A percentile compares a stretch with the other conserved stretches of the same genome.
Conservation (phyloP, 495 filamentous ascomycete species). For the Daldinia concentrica region DNA sequence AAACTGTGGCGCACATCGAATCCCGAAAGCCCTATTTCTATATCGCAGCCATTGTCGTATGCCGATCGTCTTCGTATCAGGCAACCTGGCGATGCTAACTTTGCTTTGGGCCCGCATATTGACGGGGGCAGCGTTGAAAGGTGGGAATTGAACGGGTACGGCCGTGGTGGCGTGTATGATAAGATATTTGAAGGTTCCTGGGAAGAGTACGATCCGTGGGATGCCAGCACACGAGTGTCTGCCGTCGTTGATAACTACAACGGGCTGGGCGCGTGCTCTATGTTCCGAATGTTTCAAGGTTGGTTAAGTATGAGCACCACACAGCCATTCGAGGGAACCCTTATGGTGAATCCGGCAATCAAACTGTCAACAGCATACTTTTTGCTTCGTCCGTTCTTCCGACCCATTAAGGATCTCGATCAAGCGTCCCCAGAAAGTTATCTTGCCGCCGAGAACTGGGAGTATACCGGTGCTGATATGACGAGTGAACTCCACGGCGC, state of each 20-base stretch:
- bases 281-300: conserved; percentile 89
- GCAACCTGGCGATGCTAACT: conserved; percentile 76
- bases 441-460: conserved; percentile 57
- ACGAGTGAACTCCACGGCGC: conserved; percentile 75
- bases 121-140: conserved; percentile 87
- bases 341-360: conserved; percentile 84
- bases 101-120: conserved; percentile 86
- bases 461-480: conserved; percentile 59
- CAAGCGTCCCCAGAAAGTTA: conserved; percentile 40
- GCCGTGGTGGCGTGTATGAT: conserved; percentile 72
- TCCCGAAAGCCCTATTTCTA: conserved; percentile 66
- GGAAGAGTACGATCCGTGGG: conserved; percentile 86
- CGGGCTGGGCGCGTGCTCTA: conserved; percentile 81
- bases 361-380: conserved; percentile 79
- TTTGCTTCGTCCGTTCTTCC: conserved; percentile 87
- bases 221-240: conserved; percentile 71
- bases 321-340: conserved; percentile 76
- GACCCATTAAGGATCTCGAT: conserved; percentile 48
- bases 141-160: conserved; percentile 85
- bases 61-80: conserved; percentile 85
- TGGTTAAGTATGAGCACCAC: conserved; percentile 84
- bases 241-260: conserved; percentile 82
- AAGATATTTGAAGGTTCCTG: conserved; percentile 77
- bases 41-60: conserved; percentile 72
- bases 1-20: conserved; percentile 74